Base-by-base conservation (phyloP, 1,284 basidiomycete genomes). In the Clitocybe nebularis region DNA sequence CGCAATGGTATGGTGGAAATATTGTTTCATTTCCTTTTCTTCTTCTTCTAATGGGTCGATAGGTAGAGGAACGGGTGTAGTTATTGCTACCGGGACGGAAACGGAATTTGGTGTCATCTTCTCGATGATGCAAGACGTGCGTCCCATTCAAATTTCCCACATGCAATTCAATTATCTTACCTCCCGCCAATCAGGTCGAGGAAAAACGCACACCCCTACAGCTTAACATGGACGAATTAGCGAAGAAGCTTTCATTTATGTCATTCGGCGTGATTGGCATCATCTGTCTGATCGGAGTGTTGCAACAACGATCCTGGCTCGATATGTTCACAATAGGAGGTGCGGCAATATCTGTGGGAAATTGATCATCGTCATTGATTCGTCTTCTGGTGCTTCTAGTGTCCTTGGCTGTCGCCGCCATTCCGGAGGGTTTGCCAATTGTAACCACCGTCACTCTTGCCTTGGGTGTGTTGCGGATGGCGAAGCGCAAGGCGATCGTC, bases 271-370 rank as follows among this genome's bases (percentile, higher is more conserved):
- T 98, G 39, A 99, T 99, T 53, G 94, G 91, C 10, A 63, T 96
- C 25, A 98, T 98, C 45, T 92, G 91, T 60, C 64, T 99, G 41
- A 84, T 98, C 51, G 95, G 95, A 3, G 79, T 95, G 3, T 69
- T 84, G 49, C 94, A 98, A 60, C 72, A 78, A 21, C 74, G 93
- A n/a, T 78, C 86, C 9, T 96, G 93, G 93, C 68, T 98, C 7
- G 94, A 97, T 39, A 97, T 98, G 95, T 98, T 98, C 58, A 98
- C 94, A 7, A 97, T 98, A 51, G 94, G 94, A 70, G 91, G 91
- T 92, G 56, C 40, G 77, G 62, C 33, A 19, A 29, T 3, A 21
- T 37, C 19, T 26, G 28, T 32, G 35, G 16, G 23, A 13, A 21
- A 21, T 36, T 30, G 22, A 23, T 34, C 14, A 23, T 7, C 23